Evolutionary conservation across 2,329 filamentous ascomycete genomes (phyloP), one percentile per base, ranked within the genome.

Genomic region (Paecilomyces niveus): DNA sequence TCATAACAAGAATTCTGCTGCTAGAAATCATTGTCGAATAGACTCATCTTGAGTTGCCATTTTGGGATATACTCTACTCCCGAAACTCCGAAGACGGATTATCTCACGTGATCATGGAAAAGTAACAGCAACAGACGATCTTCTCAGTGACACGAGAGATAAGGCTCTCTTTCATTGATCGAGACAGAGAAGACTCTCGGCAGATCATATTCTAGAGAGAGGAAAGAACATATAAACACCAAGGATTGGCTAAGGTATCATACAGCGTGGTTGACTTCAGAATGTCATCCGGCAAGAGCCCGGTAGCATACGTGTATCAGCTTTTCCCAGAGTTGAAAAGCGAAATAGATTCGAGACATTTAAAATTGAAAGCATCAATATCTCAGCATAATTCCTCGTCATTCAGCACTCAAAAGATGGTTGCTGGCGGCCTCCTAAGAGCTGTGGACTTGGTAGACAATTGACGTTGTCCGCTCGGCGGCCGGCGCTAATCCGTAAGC

Each of bases 401-500:
- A 18, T 21, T 8, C 39, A 18, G n/a, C n/a, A 2, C 13, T 45
- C 39, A 45, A 45, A 5, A 45, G 39, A 45, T 45, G 8, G 6
- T 8, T 6, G 15, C 15, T 45, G 39, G 4, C 15, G 5, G 7
- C 15, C 21, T 18, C 5, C 7, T 29, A 45, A 21, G 15, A 45
- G 39, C 5, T 18, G 15, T 21, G 39, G 39, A 45, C n/a, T 45
- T 45, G 39, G 15, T 58, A 57, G 58, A 65, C 64, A 63, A 63
- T 67, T 61, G 58, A 59, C 32, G 61, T 56, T 61, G 68, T 39
- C 35, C 39, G 67, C 22, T 39, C 33, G 13, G 67, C 22, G 29
- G 35, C 57, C 29, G 50, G 35, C 57, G 35, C 52, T 26, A 31
- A 53, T 22, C 31, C 54, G 68, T 74, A 75, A 74, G 72, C 72